Evolutionary conservation across 371 early-diverging fungal genomes (phyloP).

Genomic region (Umbelopsis sp.): DNA sequence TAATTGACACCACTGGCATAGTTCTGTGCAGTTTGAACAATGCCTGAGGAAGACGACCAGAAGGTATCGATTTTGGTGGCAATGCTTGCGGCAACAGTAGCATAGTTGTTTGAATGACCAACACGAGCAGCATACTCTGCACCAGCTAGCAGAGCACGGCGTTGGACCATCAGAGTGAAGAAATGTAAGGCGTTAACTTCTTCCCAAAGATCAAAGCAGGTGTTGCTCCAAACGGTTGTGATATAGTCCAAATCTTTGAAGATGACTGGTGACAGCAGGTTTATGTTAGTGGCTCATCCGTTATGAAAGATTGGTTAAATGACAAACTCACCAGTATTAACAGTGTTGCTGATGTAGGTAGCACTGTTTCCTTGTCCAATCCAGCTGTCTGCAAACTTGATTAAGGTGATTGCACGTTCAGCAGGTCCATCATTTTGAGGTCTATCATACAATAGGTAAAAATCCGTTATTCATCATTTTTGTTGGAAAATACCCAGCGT

Average conservation of each 20-base stretch:
- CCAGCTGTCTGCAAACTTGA: conserved; percentile 47
- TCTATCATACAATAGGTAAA: conserved; percentile 18
- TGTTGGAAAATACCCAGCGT: not conserved
- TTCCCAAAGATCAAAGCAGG: conserved; percentile 67
- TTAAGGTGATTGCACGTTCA: conserved; percentile 61
- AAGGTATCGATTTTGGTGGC: conserved; percentile 43
- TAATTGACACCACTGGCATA: conserved; percentile 36
- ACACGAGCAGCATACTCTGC: conserved; percentile 38
- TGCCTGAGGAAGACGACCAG: conserved; percentile 40
- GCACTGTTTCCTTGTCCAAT: conserved; percentile 19
- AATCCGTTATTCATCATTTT: too few relatives aligned
- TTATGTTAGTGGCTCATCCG: too few relatives aligned
- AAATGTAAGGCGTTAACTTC: conserved; percentile 61
- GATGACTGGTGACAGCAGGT: conserved; percentile 23
- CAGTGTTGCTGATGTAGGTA: conserved; percentile 24
- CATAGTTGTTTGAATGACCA: conserved; percentile 22
- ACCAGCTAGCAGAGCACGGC: conserved; percentile 59
- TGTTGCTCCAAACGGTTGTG: conserved; percentile 38
- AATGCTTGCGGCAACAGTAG: conserved; percentile 22
- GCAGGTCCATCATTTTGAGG: conserved; percentile 90
- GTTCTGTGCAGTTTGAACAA: conserved; percentile 46
- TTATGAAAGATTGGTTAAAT: too few relatives aligned
- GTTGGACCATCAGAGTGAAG: conserved; percentile 71
- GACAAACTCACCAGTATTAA: conserved; percentile 7
- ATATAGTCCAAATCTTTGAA: conserved; percentile 67